Evolutionary conservation across 805 yeast genomes (phyloP), one percentile per base, ranked within the genome.

Genomic region (Saturnispora zaruensis): DNA sequence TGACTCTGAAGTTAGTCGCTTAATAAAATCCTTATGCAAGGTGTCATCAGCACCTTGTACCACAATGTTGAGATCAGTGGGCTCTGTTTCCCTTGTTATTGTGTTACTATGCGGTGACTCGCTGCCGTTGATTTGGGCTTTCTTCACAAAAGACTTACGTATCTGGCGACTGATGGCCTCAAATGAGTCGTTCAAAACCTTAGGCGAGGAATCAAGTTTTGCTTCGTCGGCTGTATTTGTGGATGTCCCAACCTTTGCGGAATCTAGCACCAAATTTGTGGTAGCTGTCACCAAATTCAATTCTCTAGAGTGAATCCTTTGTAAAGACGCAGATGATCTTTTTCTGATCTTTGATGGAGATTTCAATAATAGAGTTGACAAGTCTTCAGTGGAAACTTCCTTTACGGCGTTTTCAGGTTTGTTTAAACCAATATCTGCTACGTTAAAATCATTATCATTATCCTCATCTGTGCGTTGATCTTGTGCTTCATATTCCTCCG

Each of bases 141-240:
- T 60, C 2, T 57, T 55, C 14, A 64, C 64, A 54, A 62, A 55
- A 18, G 67, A 64, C 45, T 63, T 61, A 37, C 67, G 49, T n/a
- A 63, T 63, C 28, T 61, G 59, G 32, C 54, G 55, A 47, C 64
- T 62, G 18, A 64, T 62, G 6, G 57, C 60, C 20, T 63, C 67
- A 54, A 64, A 64, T 5, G 67, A 64, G 25, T 59, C 49, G 45
- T 63, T 63, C 9, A 23, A 18, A 18, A 16, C 21, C 18, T 43
- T 44, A n/a, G 5, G 34, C 5, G 25, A 20, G 9, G n/a, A 28
- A 3, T 28, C 44, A 26, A 18, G 16, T 20, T 8, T 13, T 6
- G 9, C 11, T 4, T 40, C n/a, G 6, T 14, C 24, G 13, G 4
- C 13, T 3, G 40, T 11, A 24, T 24, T 26, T 8, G 23, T 8